A percentile compares a stretch with the other conserved stretches of the same genome.
These are phyloP conservation scores for Panaeolus cyanescens DNA, from an alignment of 768 basidiomycete species.

Conservation along the genomic window DNA sequence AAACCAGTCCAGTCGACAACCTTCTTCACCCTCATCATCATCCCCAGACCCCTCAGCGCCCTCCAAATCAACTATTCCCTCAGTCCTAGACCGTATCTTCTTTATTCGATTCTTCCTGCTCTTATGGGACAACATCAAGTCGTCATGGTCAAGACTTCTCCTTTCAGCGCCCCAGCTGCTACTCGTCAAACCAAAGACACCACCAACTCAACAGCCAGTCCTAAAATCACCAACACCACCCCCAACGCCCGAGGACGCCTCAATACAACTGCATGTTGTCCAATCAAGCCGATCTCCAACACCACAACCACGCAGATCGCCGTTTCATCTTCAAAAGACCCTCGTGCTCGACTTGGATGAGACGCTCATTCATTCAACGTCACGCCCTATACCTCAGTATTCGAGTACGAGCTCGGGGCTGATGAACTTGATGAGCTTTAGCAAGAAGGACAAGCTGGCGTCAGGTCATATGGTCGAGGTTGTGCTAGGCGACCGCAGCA, in stretches of 20 bases:
- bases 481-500: constrained; percentile 82
- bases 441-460: constrained; percentile 60
- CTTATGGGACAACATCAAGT: constrained; percentile 69
- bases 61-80: constrained; percentile 24
- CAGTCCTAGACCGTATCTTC: constrained; percentile 59
- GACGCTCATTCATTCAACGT: constrained; percentile 97
- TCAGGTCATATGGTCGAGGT: constrained; percentile 93
- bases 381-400: constrained; percentile 62
- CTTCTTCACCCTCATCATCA: constrained; percentile 14
- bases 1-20: constrained; percentile 13
- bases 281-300: constrained; percentile 16
- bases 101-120: constrained; percentile 69
- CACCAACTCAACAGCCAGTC: not conserved
- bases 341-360: constrained; percentile 98
- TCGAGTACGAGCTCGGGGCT: constrained; percentile 56
- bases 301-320: constrained; percentile 47
- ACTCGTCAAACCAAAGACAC: constrained; percentile 10
- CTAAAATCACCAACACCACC: not conserved
- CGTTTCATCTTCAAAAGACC: constrained; percentile 87
- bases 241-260: constrained; percentile 5
- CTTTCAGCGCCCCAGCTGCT: constrained; percentile 12
- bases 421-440: constrained; percentile 52
- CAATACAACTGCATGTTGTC: constrained; percentile 6
- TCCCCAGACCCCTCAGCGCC: constrained; percentile 24
- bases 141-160: constrained; percentile 56